These are phyloP conservation scores for Colletotrichum tofieldiae DNA, from an alignment of 2,329 filamentous ascomycete species.

Conservation along the genomic window DNA sequence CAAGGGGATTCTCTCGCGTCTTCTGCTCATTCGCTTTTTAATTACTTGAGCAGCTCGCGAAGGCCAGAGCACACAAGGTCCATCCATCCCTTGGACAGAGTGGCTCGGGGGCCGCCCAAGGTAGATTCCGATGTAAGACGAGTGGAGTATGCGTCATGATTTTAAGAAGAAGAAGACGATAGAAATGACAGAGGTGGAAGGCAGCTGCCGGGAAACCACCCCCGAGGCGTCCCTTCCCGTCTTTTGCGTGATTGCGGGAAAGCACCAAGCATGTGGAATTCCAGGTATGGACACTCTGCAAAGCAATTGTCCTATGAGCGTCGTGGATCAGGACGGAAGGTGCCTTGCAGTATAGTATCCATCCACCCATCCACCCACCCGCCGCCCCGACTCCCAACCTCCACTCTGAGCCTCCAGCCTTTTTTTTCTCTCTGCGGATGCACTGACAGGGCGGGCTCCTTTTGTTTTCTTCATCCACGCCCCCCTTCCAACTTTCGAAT, in stretches of 20 bases:
- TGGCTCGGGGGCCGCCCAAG: background rate
- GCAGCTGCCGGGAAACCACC: background rate
- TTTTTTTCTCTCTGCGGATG: background rate
- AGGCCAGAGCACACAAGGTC: background rate
- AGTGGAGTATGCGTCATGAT: background rate
- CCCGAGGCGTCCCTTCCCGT: too few relatives aligned
- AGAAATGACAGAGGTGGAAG: background rate
- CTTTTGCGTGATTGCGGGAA: conserved; percentile 10
- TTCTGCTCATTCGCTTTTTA: conserved; percentile 16
- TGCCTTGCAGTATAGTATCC: background rate
- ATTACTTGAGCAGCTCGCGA: background rate
- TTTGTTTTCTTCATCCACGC: conserved; percentile 11
- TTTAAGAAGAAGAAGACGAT: background rate
- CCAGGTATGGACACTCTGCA: background rate
- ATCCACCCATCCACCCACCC: too few relatives aligned
- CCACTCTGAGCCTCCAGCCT: conserved; percentile 25
- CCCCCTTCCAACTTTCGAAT: background rate
- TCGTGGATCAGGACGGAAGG: background rate
- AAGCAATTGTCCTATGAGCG: background rate
- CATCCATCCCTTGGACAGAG: background rate
- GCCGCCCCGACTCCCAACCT: conserved; percentile 6
- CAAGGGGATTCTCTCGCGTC: conserved; percentile 2
- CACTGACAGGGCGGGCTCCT: background rate
- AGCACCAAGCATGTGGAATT: conserved; percentile 2
- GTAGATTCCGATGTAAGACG: background rate